A percentile compares a stretch with the other conserved stretches of the same genome.
These are phyloP conservation scores for Punctularia strigosozonata DNA, from an alignment of 768 basidiomycete species.

Conservation along the genomic window DNA sequence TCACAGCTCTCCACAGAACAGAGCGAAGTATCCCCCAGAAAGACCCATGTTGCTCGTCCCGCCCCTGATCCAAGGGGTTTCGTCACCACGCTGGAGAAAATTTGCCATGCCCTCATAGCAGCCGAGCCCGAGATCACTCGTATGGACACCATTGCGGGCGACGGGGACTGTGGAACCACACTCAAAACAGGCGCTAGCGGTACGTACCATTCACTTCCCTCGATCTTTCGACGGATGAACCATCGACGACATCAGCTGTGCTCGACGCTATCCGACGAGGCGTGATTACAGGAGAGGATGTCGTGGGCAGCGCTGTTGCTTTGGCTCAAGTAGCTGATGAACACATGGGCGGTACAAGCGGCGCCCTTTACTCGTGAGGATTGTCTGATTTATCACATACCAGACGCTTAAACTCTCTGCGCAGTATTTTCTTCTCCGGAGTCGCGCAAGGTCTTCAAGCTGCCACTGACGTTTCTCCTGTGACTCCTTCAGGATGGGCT, in stretches of 20 bases:
- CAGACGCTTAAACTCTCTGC: background rate
- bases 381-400: slow-evolving; percentile 1
- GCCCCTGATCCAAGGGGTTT: slow-evolving; percentile 41
- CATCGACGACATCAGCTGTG: slow-evolving; percentile 30
- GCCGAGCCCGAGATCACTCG: slow-evolving; percentile 86
- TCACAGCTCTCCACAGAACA: no score
- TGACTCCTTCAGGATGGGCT: slow-evolving; percentile 49
- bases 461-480: slow-evolving; percentile 18
- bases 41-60: slow-evolving; percentile 14
- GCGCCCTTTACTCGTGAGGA: slow-evolving; percentile 79
- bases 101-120: slow-evolving; percentile 53
- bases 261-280: slow-evolving; percentile 44
- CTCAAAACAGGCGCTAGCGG: slow-evolving; percentile 68
- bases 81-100: slow-evolving; percentile 38
- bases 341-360: slow-evolving; percentile 85
- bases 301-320: slow-evolving; percentile 50
- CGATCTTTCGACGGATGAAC: background rate
- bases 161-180: slow-evolving; percentile 70
- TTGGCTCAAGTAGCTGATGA: slow-evolving; percentile 72
- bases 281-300: slow-evolving; percentile 47
- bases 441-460: slow-evolving; percentile 62
- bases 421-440: slow-evolving; percentile 83
- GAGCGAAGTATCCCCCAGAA: slow-evolving; percentile 1
- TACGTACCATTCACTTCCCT: slow-evolving; percentile 17
- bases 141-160: slow-evolving; percentile 87